Evolutionary conservation across 345 rosid species (phyloP), one percentile per base, ranked within the genome.

Genomic region (Limnanthes douglasii): DNA sequence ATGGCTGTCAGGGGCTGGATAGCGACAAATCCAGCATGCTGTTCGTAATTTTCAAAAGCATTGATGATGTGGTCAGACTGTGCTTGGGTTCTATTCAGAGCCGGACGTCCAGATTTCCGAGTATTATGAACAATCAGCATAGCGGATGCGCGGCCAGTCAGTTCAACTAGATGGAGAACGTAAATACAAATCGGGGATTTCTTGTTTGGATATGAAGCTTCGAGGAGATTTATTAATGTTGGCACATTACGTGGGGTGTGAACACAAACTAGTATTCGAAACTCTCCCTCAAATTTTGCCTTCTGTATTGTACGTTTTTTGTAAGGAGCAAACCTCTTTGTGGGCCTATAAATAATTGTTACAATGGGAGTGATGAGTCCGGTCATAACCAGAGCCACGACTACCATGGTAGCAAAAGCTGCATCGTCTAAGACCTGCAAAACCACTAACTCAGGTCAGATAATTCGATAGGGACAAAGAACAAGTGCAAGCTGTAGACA

Each of bases 81-180:
- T 22, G 98, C 94, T 61, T 84, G 98, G 4, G 94, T 84, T 45
- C 85, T 54, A 47, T 84, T 84, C 18, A 72, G 62, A 1, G 94
- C 95, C 0, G 85, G 73, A 10, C 72, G 50, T 18, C 92, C 94
- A 1, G 73, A 48, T 39, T 74, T 75, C 0, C 86, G 52, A 9
- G 90, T 76, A 48, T 68, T 77, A 38, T 90, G 98, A 15, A 84
- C 94, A 13, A 80, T 80, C 21, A 90, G 62, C 95, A 90, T 80
- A 19, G 98, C 95, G 0, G 98, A 84, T 18, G 98, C 94, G 6
- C 88, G 72, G 0, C 95, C 98, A 0, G 98, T 90, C 46, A 90
- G 95, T 57, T 90, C 94, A 8, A 90, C 92, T 3, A 90, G 75
- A 51, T 84, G 98, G 48, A 90, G 92, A 39, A 84, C 92, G 5